Base-by-base conservation (phyloP, 768 basidiomycete species). In the Suillus clintonianus region DNA sequence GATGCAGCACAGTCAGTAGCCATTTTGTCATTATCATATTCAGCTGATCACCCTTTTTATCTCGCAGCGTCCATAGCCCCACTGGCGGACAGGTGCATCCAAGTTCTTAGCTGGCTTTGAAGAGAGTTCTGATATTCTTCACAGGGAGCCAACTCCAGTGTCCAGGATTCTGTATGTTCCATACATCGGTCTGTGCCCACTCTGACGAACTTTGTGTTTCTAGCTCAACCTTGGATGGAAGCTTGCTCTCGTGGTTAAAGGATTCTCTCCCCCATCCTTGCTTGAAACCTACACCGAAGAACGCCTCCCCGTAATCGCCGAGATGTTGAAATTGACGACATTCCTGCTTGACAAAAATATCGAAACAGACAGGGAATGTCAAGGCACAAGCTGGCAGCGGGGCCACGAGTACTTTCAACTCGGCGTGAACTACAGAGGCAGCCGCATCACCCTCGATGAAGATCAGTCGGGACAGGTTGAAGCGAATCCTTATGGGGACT, bases 11-110 rank as follows among this genome's bases (percentile, higher is more conserved):
- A 83, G 61, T 62, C 8, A 34, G 34, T 34, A 8, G 34, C 6
- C 24, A 37, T 11, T 13, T 37, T 10, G 37, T 37, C 5, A 8
- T 34, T 34, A 34, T 34, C 34, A 34, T 34, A 34, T 34, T 34
- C 8, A 6, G 34, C 34, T 34, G 37, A 37, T 37, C 9, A 9
- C 37, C 10, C 37, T 11, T 37, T 8, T 11, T 4, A 30, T 47
- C 32, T 5, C 9, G 5, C 47, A 62, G 61, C 61, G 72, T 79
- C 22, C 83, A 84, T 61, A 77, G 77, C 32, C 81, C 80, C n/a
- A 73, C 74, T 8, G 83, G 82, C 14, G 81, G 78, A 1, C 82
- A 81, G 60, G 75, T 73, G 42, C n/a, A 71, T 15, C 24, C 14
- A n/a, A 5, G 4, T 22, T 48, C 41, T 41, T 3, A 34, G 34